Percentiles rank a stretch among this genome's conserved stretches.
phyloP scores from a whole-genome alignment of 352 stramenopile species.

The Phytophthora cryptogea region DNA sequence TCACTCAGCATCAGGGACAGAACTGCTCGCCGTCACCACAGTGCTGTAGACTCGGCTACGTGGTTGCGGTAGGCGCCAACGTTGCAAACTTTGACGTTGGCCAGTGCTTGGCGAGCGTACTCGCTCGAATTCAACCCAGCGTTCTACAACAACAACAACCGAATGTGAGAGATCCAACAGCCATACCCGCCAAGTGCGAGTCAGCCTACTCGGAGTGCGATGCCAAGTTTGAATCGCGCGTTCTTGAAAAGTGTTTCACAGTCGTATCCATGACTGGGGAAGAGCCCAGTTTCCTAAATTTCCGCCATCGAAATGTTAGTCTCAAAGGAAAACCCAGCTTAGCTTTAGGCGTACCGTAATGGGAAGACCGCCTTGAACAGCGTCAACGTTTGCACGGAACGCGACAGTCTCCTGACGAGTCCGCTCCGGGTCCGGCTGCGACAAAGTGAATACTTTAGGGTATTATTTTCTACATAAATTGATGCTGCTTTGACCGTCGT shows the following conservation, averaged over 20 bases:
- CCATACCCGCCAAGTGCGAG: neutral
- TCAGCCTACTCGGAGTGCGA: constrained; percentile 59
- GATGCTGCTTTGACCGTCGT: constrained; percentile 2
- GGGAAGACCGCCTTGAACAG: constrained; percentile 54
- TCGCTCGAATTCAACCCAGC: constrained; percentile 69
- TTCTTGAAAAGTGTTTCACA: constrained; percentile 82
- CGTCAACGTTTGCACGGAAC: constrained; percentile 71
- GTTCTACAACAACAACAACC: constrained; percentile 34
- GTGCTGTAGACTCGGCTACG: constrained; percentile 53
- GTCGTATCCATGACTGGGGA: constrained; percentile 77
- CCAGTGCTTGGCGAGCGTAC: constrained; percentile 66
- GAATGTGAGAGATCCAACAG: neutral
- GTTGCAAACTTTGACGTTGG: constrained; percentile 73
- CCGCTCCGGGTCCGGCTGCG: constrained; percentile 61
- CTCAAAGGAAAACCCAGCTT: neutral
- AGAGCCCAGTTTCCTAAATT: constrained; percentile 68
- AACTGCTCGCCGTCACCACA: constrained; percentile 52
- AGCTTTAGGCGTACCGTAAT: constrained; percentile 42
- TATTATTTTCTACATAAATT: too few relatives aligned
- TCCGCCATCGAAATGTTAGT: neutral
- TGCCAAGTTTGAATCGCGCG: constrained; percentile 76
- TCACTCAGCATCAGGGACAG: too few relatives aligned
- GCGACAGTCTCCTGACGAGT: constrained; percentile 72
- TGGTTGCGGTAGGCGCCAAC: constrained; percentile 70
- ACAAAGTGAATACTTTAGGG: neutral